Conservation (phyloP, 2,329 filamentous ascomycete genomes). For the Colletotrichum simmondsii region DNA sequence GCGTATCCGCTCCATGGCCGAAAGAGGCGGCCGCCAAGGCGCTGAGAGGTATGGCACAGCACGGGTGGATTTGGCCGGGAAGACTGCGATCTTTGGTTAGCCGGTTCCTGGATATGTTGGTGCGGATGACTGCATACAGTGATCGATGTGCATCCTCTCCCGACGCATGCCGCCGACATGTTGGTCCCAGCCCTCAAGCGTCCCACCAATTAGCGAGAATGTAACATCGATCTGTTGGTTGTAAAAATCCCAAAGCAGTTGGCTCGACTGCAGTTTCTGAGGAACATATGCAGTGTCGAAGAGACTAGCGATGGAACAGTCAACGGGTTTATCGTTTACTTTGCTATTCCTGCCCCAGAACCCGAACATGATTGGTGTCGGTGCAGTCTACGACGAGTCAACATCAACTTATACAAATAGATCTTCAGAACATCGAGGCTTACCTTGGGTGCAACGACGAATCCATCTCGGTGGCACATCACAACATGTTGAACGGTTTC, state of each 20-base stretch:
- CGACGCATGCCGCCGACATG: conserved; percentile 56
- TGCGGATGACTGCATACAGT: conserved; percentile 3
- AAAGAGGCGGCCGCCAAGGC: conserved; percentile 42
- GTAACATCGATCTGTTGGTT: conserved; percentile 55
- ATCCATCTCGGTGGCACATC: conserved; percentile 58
- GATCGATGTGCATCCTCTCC: conserved; percentile 34
- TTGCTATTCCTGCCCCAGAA: conserved; percentile 16
- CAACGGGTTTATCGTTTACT: conserved; percentile 51
- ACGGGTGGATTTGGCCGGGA: conserved; percentile 47
- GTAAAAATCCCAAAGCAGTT: conserved; percentile 52
- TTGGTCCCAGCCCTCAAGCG: conserved; percentile 57
- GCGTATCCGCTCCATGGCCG: conserved; percentile 43
- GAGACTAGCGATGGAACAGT: conserved; percentile 57
- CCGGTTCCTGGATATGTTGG: not conserved
- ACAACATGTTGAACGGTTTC: conserved; percentile 52
- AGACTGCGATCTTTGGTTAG: conserved; percentile 38
- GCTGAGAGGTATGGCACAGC: conserved; percentile 47
- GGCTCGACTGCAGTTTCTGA: conserved; percentile 53
- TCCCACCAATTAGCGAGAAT: conserved; percentile 56
- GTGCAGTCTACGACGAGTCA: conserved; percentile 14
- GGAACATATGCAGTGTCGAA: conserved; percentile 64
- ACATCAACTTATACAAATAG: too few species aligned
- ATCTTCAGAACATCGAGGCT: not conserved
- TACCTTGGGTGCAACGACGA: conserved; percentile 57
- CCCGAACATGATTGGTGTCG: conserved; percentile 26